Conservation (phyloP, 306 rosid genomes). For the Oemleria cerasiformis region DNA sequence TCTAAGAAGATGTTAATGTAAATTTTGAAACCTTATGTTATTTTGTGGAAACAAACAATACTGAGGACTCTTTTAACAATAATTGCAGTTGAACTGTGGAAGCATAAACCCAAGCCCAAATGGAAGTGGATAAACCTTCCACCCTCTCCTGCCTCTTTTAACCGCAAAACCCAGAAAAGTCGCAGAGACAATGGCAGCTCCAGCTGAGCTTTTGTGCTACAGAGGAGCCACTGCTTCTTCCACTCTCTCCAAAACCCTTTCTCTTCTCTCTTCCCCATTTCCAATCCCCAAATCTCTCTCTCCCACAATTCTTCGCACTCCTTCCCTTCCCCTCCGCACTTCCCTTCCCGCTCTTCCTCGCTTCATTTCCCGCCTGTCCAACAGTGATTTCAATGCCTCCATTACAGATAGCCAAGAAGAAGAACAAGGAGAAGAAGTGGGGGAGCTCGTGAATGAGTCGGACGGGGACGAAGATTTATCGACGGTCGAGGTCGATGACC, state of each 20-base stretch:
- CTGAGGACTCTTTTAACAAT: too few species aligned
- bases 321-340: constrained; percentile 4
- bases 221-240: neutral
- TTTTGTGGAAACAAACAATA: too few species aligned
- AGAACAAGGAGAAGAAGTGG: constrained; percentile 18
- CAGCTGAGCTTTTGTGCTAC: constrained; percentile 4
- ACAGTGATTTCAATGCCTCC: constrained; percentile 7
- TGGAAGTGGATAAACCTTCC: neutral
- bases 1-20: too few species aligned
- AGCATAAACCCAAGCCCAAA: neutral
- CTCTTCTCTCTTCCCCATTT: constrained; percentile 14
- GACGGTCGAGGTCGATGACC: constrained; percentile 42
- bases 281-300: constrained; percentile 5
- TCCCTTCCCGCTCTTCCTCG: constrained; percentile 28
- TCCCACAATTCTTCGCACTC: neutral
- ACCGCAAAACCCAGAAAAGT: neutral
- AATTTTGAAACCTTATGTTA: too few species aligned
- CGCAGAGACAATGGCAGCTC: constrained; percentile 19
- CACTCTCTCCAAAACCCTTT: constrained; percentile 12
- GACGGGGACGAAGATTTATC: constrained; percentile 25
- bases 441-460: constrained; percentile 23
- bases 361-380: constrained; percentile 24
- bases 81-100: neutral
- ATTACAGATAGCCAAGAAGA: constrained; percentile 14
- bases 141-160: neutral